Evolutionary conservation across 75 land plant genomes (phyloP), one percentile per base, ranked within the genome.

Genomic region (Sequoiadendron giganteum): DNA sequence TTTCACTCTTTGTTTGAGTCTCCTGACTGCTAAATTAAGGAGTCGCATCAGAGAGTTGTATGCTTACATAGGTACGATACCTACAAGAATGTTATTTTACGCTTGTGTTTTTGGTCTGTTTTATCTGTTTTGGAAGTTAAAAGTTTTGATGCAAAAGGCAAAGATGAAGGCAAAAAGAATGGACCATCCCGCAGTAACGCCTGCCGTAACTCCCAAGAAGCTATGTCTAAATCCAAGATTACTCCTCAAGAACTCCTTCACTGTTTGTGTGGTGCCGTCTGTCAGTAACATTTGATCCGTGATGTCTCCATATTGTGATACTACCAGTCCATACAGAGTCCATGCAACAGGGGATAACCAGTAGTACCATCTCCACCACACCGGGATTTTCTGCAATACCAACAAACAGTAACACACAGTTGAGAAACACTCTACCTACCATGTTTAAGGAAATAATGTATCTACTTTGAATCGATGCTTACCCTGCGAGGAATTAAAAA

Each of bases 311-410:
- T 77, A 94, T 76, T 96, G 96, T 21, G 96, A 91, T 21, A 90
- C 89, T 38, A 96, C 30, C 75, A 95, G 82, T 14, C 97, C 97
- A 80, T 96, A 90, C 30, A 96, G 70, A 42, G 90, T 95, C 94
- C 94, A 96, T 14, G 97, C 91, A 8, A 96, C 87, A 0, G 97
- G 97, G 54, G 91, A 90, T 48, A 89, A 91, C 95, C 95, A 96
- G 87, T 93, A 96, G 80, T 96, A 96, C 97, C 97, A 96, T 87
- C 92, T 86, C 94, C 94, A 93, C 94, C 94, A 93, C 2, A 84
- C 72, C 16, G 94, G 94, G 40, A 93, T 91, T 43, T 70, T 68
- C 94, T 93, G 93, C 86, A 85, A 36, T 55, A 16, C 56, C 56
- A 55, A 52, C 32, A 56, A 77, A 25, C 10, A 25, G n/a, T 18